These are phyloP conservation scores for Lasiodiplodia citricola DNA, from an alignment of 2,329 filamentous ascomycete genomes.

Conservation along the genomic window DNA sequence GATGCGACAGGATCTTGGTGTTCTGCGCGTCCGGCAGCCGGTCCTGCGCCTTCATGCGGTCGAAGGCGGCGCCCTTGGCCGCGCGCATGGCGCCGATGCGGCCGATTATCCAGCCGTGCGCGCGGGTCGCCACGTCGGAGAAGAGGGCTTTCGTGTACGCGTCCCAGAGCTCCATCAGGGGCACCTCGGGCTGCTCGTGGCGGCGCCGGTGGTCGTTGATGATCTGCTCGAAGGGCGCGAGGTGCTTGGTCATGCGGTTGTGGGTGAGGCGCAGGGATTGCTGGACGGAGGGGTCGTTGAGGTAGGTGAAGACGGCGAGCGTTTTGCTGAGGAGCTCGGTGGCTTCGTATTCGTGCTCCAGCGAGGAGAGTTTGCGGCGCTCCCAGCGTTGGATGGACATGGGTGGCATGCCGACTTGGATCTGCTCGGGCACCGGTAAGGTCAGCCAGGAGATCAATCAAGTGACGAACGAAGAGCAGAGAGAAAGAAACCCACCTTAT, in stretches of 20 bases:
- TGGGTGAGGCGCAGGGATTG: not conserved
- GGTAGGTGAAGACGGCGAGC: slow-evolving; percentile 15
- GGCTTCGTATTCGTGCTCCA: slow-evolving; percentile 10
- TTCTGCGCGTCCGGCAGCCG: not conserved
- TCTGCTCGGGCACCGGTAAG: not conserved
- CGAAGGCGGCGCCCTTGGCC: not conserved
- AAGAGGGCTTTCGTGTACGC: slow-evolving; percentile 3
- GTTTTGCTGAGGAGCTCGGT: slow-evolving; percentile 7
- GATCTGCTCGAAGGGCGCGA: not conserved
- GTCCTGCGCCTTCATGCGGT: slow-evolving; percentile 1
- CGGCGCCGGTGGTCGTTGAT: not conserved
- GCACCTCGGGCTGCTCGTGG: not conserved
- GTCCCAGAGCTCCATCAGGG: slow-evolving; percentile 6
- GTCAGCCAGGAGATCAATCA: not conserved
- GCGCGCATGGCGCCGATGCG: slow-evolving; percentile 2
- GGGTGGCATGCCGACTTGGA: slow-evolving; percentile 3
- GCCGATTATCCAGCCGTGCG: slow-evolving; percentile 1
- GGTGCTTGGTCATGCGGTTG: not conserved
- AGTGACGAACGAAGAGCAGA: not conserved
- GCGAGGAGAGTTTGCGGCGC: not conserved
- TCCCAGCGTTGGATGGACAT: slow-evolving; percentile 16
- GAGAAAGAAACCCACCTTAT: slow-evolving; percentile 2
- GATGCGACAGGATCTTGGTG: not conserved
- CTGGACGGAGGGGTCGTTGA: slow-evolving; percentile 9
- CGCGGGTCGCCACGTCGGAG: not conserved